Evolutionary conservation across 768 basidiomycete species (phyloP).

Genomic region (Rhodocollybia butyracea): DNA sequence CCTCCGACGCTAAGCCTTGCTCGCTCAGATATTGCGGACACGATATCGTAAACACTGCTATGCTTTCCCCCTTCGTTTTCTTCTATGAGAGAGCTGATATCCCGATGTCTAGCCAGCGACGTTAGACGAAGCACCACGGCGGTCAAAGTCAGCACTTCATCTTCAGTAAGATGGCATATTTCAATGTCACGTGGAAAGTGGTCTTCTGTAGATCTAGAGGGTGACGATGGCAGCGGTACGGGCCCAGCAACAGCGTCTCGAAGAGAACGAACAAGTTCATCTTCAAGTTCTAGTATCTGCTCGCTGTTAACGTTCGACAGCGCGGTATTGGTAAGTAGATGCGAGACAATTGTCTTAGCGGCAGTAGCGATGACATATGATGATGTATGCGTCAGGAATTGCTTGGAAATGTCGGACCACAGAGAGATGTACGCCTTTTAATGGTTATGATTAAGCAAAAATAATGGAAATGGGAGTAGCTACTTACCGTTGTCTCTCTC

Average conservation of each 20-base stretch:
- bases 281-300: conserved; percentile 89
- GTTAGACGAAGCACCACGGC: conserved; percentile 71
- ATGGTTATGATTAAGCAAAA: conserved; percentile 6
- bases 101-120: conserved; percentile 62
- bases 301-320: conserved; percentile 81
- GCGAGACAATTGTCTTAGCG: conserved; percentile 57
- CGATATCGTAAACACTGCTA: conserved; percentile 85
- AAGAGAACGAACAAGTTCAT: conserved; percentile 74
- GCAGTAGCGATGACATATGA: conserved; percentile 72
- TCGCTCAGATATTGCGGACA: conserved; percentile 79
- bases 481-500: conserved; percentile 79
- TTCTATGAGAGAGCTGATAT: conserved; percentile 80
- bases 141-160: conserved; percentile 70
- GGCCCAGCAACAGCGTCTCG: conserved; percentile 71
- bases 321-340: conserved; percentile 69
- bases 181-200: conserved; percentile 59
- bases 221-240: not conserved
- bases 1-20: conserved; percentile 88
- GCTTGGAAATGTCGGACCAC: conserved; percentile 93
- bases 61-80: conserved; percentile 89
- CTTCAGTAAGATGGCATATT: conserved; percentile 77
- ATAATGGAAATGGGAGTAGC: conserved; percentile 8
- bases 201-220: not conserved
- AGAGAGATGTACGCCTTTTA: conserved; percentile 78
- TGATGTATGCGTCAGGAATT: conserved; percentile 86